These are phyloP conservation scores for Amphirosellinia nigrospora DNA, from an alignment of 495 filamentous ascomycete genomes.

Conservation along the genomic window DNA sequence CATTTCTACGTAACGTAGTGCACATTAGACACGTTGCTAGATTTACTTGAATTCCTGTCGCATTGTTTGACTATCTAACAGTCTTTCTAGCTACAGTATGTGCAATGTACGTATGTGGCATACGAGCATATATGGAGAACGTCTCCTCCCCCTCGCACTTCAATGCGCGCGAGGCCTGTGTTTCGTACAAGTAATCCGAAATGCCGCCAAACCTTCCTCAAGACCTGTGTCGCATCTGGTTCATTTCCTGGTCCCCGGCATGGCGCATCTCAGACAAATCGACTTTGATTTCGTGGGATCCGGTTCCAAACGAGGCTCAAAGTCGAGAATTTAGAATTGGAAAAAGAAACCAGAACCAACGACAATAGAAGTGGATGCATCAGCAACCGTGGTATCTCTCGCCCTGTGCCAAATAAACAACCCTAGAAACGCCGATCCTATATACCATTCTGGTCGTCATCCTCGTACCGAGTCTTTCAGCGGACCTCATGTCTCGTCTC, in stretches of 20 bases:
- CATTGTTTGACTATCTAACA: background rate
- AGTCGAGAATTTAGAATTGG: background rate
- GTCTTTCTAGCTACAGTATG: background rate
- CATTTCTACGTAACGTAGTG: background rate
- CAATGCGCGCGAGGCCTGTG: background rate
- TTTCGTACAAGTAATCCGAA: background rate
- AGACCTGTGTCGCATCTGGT: background rate
- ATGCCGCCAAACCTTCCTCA: background rate
- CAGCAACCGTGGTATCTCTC: slow-evolving; percentile 19
- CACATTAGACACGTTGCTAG: background rate
- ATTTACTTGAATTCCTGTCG: background rate
- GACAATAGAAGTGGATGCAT: slow-evolving; percentile 5
- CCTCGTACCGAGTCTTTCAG: background rate
- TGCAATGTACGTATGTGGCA: background rate
- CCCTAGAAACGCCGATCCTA: slow-evolving; percentile 1
- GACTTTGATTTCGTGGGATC: background rate
- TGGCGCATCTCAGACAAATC: background rate
- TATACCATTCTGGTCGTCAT: background rate
- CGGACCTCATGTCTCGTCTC: background rate
- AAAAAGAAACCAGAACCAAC: background rate
- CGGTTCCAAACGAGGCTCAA: background rate
- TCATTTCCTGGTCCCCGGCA: background rate
- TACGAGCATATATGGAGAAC: background rate
- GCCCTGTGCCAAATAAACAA: slow-evolving; percentile 3
- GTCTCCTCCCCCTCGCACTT: background rate